These are phyloP conservation scores for Exophiala calicioides DNA, from an alignment of 2,329 filamentous ascomycete species.

Conservation along the genomic window DNA sequence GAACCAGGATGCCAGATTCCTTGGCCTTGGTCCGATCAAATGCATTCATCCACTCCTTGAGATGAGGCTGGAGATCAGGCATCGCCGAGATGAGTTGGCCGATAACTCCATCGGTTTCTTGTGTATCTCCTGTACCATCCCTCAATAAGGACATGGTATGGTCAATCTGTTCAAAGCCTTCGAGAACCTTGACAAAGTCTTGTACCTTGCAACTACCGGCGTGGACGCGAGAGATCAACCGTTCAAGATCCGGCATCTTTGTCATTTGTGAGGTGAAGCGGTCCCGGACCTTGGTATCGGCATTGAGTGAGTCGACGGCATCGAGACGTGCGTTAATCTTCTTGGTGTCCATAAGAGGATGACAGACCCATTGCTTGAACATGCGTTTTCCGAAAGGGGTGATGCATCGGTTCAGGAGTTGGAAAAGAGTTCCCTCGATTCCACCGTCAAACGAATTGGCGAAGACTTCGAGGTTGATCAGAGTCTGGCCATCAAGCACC, in stretches of 20 bases:
- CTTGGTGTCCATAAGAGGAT: conserved; percentile 80
- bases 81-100: conserved; percentile 80
- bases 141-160: conserved; percentile 83
- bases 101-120: conserved; percentile 71
- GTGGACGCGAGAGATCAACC: conserved; percentile 90
- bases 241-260: conserved; percentile 91
- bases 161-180: conserved; percentile 97
- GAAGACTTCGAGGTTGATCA: conserved; percentile 98
- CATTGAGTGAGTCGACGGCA: conserved; percentile 89
- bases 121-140: conserved; percentile 60
- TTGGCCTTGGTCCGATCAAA: conserved; percentile 82
- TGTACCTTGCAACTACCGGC: conserved; percentile 85
- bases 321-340: conserved; percentile 94
- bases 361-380: conserved; percentile 95
- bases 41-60: conserved; percentile 85
- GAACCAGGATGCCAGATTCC: conserved; percentile 78
- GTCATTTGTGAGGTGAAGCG: conserved; percentile 84
- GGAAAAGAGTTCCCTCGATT: conserved; percentile 82
- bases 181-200: conserved; percentile 89
- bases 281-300: conserved; percentile 76
- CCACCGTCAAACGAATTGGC: conserved; percentile 88
- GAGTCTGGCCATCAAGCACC: conserved; percentile 89
- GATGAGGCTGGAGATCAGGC: conserved; percentile 74
- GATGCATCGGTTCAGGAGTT: conserved; percentile 87
- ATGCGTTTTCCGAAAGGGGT: conserved; percentile 96